These are phyloP conservation scores for Cladosporium sp. DNA, from an alignment of 2,329 filamentous ascomycete species.

Conservation along the genomic window DNA sequence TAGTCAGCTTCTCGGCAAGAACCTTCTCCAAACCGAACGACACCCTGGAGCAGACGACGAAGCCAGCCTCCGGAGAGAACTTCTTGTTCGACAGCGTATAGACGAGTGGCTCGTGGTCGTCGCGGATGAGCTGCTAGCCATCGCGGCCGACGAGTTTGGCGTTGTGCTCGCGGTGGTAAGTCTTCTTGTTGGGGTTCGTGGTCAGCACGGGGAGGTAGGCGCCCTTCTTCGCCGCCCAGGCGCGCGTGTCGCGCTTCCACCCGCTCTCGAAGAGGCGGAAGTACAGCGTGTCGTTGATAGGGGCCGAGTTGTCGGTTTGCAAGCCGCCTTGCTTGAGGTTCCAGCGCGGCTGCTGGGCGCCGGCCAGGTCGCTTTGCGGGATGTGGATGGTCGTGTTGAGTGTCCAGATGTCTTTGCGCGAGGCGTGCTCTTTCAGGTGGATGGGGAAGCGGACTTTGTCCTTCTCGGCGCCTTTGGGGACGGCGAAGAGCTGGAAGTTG, in stretches of 20 bases:
- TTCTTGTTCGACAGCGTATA: neutral
- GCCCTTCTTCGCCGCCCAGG: neutral
- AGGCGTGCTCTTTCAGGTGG: neutral
- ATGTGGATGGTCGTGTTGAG: neutral
- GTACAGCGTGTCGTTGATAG: conserved; percentile 7
- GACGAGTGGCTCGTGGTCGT: neutral
- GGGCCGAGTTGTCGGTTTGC: neutral
- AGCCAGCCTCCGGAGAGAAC: neutral
- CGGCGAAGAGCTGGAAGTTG: conserved; percentile 12
- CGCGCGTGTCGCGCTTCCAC: neutral
- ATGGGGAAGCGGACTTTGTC: neutral
- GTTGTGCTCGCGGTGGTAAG: conserved; percentile 6
- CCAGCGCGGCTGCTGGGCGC: neutral
- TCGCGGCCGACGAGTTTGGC: conserved; percentile 2
- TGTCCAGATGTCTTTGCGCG: conserved; percentile 7
- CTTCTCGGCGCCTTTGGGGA: neutral
- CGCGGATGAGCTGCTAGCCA: neutral
- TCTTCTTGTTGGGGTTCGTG: conserved; percentile 1
- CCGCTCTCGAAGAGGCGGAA: conserved; percentile 6
- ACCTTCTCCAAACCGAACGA: neutral
- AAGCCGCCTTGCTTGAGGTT: neutral
- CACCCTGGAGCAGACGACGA: neutral
- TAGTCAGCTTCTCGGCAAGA: neutral
- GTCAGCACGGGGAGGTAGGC: neutral
- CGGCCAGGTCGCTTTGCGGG: neutral